A percentile compares a stretch with the other conserved stretches of the same genome.
These are phyloP conservation scores for Effrenium voratum DNA, from an alignment of 73 alveolate species.

Conservation along the genomic window DNA sequence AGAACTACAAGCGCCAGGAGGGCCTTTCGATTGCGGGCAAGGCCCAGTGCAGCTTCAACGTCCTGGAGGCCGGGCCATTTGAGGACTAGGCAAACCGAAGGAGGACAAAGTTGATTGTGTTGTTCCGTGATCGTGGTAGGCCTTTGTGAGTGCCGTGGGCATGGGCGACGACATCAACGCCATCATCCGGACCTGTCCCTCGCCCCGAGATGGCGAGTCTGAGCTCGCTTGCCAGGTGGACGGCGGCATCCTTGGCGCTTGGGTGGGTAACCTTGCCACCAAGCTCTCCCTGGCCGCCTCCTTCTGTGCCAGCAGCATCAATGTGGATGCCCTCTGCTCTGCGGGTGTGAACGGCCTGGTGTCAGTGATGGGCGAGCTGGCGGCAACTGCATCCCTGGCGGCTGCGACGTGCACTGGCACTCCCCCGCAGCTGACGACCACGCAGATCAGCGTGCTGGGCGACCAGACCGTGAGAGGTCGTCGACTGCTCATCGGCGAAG, in stretches of 20 bases:
- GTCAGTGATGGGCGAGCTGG: constrained; percentile 31
- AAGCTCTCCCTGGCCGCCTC: not conserved
- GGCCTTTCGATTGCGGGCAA: not conserved
- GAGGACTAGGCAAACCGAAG: too few species aligned
- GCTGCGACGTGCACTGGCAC: constrained; percentile 15
- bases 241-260: not conserved
- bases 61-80: constrained; percentile 26
- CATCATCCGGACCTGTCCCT: not conserved
- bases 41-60: not conserved
- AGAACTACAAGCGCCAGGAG: not conserved
- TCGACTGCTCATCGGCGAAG: constrained; percentile 9
- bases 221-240: constrained; percentile 31
- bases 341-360: constrained; percentile 21
- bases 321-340: constrained; percentile 29
- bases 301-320: not conserved
- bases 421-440: constrained; percentile 18
- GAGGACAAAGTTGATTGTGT: too few species aligned
- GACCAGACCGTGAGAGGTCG: constrained; percentile 21
- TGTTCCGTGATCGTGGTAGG: too few species aligned
- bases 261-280: not conserved
- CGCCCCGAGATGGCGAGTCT: not conserved
- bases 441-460: constrained; percentile 24
- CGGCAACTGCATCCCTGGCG: constrained; percentile 19
- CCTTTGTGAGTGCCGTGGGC: not conserved
- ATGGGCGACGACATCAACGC: not conserved